Evolutionary conservation across 192 early-diverging fungal genomes (phyloP).

Genomic region (Podila epigama): DNA sequence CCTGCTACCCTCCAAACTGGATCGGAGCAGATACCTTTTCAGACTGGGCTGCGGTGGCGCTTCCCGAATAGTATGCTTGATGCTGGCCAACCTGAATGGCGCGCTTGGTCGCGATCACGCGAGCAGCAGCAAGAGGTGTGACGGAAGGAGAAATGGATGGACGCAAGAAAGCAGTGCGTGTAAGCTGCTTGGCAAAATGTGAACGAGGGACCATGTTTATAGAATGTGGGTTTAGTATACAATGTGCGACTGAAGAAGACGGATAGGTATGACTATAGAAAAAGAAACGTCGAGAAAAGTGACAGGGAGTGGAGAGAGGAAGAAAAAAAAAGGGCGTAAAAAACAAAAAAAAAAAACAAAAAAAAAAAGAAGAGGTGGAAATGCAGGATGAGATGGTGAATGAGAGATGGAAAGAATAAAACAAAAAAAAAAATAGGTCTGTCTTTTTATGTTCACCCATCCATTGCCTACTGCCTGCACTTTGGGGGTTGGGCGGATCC

Average conservation of each 20-base stretch:
- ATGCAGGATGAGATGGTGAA: no score
- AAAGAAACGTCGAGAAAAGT: background rate
- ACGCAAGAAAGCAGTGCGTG: slow-evolving; percentile 26
- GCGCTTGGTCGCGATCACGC: slow-evolving; percentile 24
- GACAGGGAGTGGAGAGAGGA: background rate
- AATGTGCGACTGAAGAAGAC: background rate
- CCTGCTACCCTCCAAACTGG: background rate
- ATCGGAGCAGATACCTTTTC: slow-evolving; percentile 21
- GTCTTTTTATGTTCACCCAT: no score
- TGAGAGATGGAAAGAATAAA: no score
- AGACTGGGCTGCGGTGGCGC: slow-evolving; percentile 37
- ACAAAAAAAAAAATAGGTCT: no score
- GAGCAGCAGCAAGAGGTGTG: slow-evolving; percentile 20
- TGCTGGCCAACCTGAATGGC: slow-evolving; percentile 26
- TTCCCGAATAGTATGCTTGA: slow-evolving; percentile 22
- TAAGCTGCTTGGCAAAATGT: slow-evolving; percentile 3
- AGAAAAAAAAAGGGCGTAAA: background rate
- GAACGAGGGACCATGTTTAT: slow-evolving; percentile 28
- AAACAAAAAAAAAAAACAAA: background rate
- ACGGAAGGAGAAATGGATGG: slow-evolving; percentile 11
- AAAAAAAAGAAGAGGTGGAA: background rate
- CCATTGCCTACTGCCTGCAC: no score
- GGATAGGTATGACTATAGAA: background rate
- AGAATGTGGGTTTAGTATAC: background rate
- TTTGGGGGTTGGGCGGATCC: no score